Base-by-base conservation (phyloP, 106 monocot species). In the Ottelia alismoides region DNA sequence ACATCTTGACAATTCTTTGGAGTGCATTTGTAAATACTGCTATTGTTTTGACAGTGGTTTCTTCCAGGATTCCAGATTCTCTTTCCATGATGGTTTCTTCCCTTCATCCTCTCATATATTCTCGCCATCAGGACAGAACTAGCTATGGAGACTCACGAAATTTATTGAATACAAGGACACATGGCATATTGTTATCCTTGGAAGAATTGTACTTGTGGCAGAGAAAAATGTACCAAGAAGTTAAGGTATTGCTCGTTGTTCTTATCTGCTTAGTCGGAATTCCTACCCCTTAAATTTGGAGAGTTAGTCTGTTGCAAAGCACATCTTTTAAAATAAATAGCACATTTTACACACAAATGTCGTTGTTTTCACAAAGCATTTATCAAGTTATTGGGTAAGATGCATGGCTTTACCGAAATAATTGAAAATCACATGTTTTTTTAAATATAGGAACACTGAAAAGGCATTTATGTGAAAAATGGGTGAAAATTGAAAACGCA, bases 41-140 rank as follows among this genome's bases (percentile, higher is more conserved):
- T 53, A n/a, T n/a, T n/a, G n/a, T n/a, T 20, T 3, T 47, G 43
- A 50, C 51, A 67, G 67, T 51, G 29, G 25, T 58, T 47, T 58
- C 24, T 58, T 67, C 67, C 23, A 58, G 57, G 32, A 32, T 67
- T 51, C 25, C 27, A 47, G 57, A 67, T 50, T 48, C 24, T 32
- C 24, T 67, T 25, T 31, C 49, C 25, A 58, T 51, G 49, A 32
- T 58, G 25, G 50, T 31, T 25, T 49, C 49, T 32, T 58, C 58
- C 20, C 30, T 31, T 7, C 48, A 27, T 40, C 21, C 50, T 20
- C 35, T 50, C 50, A 35, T 35, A 19, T n/a, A 11, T 9, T 2
- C 24, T 20, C 22, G 31, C 3, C 25, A 32, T 27, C 35, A 2
- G 10, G 11, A 22, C 0, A 17, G 11, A 20, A 22, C 18, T 58